Percentiles rank a stretch among this genome's conserved stretches.
Evolutionary conservation across 305 asterid species (phyloP).

Genomic region (Fraxinus sp.): DNA sequence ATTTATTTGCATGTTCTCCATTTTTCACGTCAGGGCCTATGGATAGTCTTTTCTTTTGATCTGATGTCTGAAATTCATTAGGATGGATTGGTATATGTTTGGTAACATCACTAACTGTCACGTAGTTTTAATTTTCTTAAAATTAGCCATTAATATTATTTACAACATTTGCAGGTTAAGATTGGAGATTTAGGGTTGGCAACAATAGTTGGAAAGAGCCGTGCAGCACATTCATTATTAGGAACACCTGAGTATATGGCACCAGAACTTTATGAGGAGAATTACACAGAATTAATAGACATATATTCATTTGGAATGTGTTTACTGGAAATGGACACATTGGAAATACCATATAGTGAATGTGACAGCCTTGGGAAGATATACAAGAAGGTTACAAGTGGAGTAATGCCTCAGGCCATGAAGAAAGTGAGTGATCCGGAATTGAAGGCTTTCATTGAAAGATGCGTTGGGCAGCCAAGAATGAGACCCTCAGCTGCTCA

Average conservation of each 20-base stretch:
- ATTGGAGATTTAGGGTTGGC: constrained; percentile 56
- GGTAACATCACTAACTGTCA: not conserved
- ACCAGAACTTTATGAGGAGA: constrained; percentile 50
- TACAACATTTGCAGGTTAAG: constrained; percentile 34
- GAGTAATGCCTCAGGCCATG: constrained; percentile 48
- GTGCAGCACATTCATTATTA: constrained; percentile 42
- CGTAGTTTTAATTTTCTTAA: not conserved
- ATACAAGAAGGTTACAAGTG: constrained; percentile 47
- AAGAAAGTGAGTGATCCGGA: constrained; percentile 42
- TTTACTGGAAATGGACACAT: constrained; percentile 44
- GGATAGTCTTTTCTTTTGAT: not conserved
- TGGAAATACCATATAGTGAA: constrained; percentile 45
- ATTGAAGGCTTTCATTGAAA: constrained; percentile 47
- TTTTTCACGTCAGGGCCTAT: not conserved
- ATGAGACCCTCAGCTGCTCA: constrained; percentile 46
- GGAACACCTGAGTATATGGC: constrained; percentile 60
- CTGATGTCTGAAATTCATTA: not conserved
- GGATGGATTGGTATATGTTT: not conserved
- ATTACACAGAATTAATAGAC: constrained; percentile 41
- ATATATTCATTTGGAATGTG: constrained; percentile 54
- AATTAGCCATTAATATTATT: not conserved
- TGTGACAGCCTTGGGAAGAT: constrained; percentile 47
- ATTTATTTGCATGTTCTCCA: not conserved
- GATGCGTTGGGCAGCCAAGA: constrained; percentile 42
- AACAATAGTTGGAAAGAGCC: constrained; percentile 44